Conservation (phyloP, 805 yeast genomes). For the Candida coquimbonensis region DNA sequence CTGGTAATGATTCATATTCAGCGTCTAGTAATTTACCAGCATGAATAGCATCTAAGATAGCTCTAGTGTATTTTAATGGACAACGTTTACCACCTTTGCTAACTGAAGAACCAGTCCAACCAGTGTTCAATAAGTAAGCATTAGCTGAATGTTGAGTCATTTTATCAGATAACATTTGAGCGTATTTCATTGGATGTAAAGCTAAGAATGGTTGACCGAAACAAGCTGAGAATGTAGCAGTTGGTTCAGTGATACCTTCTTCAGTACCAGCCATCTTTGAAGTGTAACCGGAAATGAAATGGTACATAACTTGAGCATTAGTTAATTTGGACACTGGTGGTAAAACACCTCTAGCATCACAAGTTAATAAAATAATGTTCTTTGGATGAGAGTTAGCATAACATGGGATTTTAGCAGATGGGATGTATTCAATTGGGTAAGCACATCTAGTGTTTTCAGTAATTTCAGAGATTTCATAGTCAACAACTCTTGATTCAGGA, state of each 20-base stretch:
- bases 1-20: constrained; percentile 78
- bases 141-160: constrained; percentile 80
- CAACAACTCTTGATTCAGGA: constrained; percentile 70
- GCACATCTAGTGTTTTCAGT: constrained; percentile 99
- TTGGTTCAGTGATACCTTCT: constrained; percentile 97
- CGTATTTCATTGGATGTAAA: constrained; percentile 96
- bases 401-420: constrained; percentile 95
- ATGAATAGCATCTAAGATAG: constrained; percentile 90
- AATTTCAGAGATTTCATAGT: constrained; percentile 71
- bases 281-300: constrained; percentile 96
- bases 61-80: constrained; percentile 95
- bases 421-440: constrained; percentile 94
- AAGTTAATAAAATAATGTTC: constrained; percentile 85
- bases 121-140: constrained; percentile 97
- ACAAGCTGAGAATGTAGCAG: constrained; percentile 96
- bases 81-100: constrained; percentile 94
- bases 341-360: constrained; percentile 96
- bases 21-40: constrained; percentile 77
- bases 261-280: constrained; percentile 99
- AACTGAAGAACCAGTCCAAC: constrained; percentile 96
- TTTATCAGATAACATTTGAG: constrained; percentile 91
- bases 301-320: constrained; percentile 97
- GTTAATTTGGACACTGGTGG: constrained; percentile 95
- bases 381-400: constrained; percentile 84
- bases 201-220: constrained; percentile 99